Conservation (phyloP, 164 flowering plant species). For the Paratinospora sagittata region DNA sequence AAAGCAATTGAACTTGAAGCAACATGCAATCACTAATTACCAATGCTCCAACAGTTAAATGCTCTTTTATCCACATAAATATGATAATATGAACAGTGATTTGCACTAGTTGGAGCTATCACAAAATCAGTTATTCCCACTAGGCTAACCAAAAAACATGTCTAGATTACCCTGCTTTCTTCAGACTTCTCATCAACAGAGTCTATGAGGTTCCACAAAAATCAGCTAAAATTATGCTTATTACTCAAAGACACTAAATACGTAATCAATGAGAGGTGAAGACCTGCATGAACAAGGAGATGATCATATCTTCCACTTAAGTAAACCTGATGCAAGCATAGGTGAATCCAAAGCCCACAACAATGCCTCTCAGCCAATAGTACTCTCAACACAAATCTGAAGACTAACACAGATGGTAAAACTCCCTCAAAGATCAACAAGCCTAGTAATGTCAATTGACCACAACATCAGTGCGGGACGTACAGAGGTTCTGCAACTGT, state of each 20-base stretch:
- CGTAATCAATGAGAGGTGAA: background rate
- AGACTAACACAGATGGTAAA: background rate
- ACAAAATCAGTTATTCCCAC: background rate
- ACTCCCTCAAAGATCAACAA: background rate
- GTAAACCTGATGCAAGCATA: background rate
- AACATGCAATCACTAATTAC: background rate
- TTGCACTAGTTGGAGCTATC: background rate
- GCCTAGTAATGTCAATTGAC: background rate
- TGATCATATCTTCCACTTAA: background rate
- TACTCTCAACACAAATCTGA: background rate
- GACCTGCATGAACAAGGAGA: background rate
- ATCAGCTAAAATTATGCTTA: background rate
- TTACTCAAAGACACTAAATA: background rate
- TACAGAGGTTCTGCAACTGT: background rate
- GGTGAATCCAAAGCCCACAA: background rate
- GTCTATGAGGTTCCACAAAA: background rate
- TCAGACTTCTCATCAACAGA: background rate
- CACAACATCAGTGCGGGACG: background rate
- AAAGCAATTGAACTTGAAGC: background rate
- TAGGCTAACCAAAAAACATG: background rate
- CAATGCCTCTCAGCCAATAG: background rate
- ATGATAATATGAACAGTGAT: background rate
- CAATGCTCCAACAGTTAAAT: background rate
- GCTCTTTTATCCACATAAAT: background rate
- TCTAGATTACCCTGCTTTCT: slow-evolving; percentile 2